phyloP scores from a whole-genome alignment of 1,284 basidiomycete species.

The Ustilago shanxiensis region DNA sequence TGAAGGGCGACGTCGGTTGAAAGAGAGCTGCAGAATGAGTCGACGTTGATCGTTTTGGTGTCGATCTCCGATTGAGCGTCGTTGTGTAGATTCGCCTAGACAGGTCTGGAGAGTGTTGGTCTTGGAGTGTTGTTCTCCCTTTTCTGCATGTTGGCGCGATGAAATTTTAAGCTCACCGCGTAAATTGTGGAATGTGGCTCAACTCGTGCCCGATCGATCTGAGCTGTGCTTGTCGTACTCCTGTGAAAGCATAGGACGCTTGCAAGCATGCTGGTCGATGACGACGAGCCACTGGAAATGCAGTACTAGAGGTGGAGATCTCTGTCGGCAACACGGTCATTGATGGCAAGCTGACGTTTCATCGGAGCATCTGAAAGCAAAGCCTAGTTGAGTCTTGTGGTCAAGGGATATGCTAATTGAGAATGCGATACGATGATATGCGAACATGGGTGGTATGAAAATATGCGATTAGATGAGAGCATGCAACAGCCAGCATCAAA shows the following conservation, averaged over 20 bases:
- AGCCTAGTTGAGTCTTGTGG: background rate
- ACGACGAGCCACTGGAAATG: too few relatives aligned
- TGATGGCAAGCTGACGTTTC: background rate
- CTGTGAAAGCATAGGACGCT: too few relatives aligned
- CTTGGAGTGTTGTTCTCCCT: slow-evolving; percentile 1
- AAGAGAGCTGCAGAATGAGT: background rate
- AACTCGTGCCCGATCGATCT: slow-evolving; percentile 11
- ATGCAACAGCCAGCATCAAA: slow-evolving; percentile 19
- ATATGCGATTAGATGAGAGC: slow-evolving; percentile 1
- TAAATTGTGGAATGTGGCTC: slow-evolving; percentile 17
- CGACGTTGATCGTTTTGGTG: background rate
- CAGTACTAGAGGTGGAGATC: too few relatives aligned
- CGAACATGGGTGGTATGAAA: slow-evolving; percentile 6
- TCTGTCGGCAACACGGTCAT: background rate
- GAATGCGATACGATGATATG: background rate
- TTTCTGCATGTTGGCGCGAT: slow-evolving; percentile 4
- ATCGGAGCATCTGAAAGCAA: background rate
- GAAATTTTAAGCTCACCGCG: background rate
- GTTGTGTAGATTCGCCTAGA: background rate
- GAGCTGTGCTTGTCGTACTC: background rate
- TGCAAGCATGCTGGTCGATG: too few relatives aligned
- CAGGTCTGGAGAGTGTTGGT: slow-evolving; percentile 3
- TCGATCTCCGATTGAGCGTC: background rate
- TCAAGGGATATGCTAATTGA: background rate
- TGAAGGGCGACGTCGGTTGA: background rate